Percentiles rank a stretch among this genome's conserved stretches.
Evolutionary conservation across 768 basidiomycete genomes (phyloP).

Genomic region (Russula griseocarnosa): DNA sequence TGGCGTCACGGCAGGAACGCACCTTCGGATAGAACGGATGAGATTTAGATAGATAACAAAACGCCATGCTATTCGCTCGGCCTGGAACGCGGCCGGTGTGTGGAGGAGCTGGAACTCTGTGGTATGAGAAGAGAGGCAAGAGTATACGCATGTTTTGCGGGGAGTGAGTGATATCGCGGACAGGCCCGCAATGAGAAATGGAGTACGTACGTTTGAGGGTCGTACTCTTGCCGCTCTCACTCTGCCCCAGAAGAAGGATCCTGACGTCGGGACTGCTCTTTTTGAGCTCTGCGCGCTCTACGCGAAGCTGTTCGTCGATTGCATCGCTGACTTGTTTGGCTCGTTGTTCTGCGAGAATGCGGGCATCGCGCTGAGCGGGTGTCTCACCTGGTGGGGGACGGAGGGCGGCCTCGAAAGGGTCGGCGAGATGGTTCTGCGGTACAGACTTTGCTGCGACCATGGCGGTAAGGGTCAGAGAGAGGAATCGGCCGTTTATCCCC

Average conservation of each 20-base stretch:
- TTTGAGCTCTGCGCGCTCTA: conserved; percentile 58
- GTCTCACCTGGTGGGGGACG: conserved; percentile 73
- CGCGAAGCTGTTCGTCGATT: conserved; percentile 75
- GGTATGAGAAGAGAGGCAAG: conserved; percentile 11
- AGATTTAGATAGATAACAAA: conserved; percentile 86
- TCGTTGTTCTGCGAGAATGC: conserved; percentile 62
- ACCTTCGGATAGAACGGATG: conserved; percentile 76
- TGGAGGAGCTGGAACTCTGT: conserved; percentile 83
- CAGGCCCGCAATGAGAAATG: background rate
- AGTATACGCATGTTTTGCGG: background rate
- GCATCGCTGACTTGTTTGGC: conserved; percentile 70
- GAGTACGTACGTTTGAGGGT: conserved; percentile 78
- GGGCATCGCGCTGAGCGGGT: conserved; percentile 55
- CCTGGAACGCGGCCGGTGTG: conserved; percentile 68
- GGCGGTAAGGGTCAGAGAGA: background rate
- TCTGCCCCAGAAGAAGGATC: conserved; percentile 79
- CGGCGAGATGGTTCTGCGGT: conserved; percentile 41
- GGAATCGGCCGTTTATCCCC: background rate
- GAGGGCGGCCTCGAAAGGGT: conserved; percentile 65
- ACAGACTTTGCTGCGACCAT: conserved; percentile 23
- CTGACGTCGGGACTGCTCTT: conserved; percentile 62
- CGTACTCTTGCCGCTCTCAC: conserved; percentile 86
- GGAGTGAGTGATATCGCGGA: background rate
- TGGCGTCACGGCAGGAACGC: conserved; percentile 30
- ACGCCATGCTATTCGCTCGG: conserved; percentile 81